Evolutionary conservation across 164 flowering plant species (phyloP).

Genomic region (Tetracentron sinense): DNA sequence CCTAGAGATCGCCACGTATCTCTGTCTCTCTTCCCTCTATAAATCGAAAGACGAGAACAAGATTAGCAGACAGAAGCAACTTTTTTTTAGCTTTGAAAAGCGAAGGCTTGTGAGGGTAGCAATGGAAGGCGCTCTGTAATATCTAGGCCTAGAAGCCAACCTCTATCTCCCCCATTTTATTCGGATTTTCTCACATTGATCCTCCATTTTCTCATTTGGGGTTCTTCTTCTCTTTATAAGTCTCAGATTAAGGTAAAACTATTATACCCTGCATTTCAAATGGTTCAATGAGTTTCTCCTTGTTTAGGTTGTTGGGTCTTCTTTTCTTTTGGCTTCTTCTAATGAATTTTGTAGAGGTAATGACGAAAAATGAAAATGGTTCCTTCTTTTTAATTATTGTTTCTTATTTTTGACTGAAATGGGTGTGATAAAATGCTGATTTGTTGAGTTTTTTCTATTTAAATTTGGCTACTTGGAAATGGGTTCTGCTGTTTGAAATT

Average conservation of each 20-base stretch:
- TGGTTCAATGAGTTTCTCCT: slow-evolving; percentile 1
- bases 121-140: slow-evolving; percentile 14
- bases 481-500: slow-evolving; percentile 1
- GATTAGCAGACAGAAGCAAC: slow-evolving; percentile 1
- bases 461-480: neutral
- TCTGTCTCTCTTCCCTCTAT: too few relatives aligned
- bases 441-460: neutral
- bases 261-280: neutral
- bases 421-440: neutral
- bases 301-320: neutral
- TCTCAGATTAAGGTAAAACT: slow-evolving; percentile 9
- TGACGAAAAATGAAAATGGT: slow-evolving; percentile 3
- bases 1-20: too few relatives aligned
- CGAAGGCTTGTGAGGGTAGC: neutral
- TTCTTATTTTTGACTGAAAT: neutral
- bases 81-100: slow-evolving; percentile 6
- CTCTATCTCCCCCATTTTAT: slow-evolving; percentile 1
- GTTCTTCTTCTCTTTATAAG: neutral
- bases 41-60: too few relatives aligned
- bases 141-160: neutral
- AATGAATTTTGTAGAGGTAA: too few relatives aligned
- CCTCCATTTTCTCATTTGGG: too few relatives aligned
- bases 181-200: slow-evolving; percentile 12
- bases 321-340: neutral
- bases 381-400: neutral